Base-by-base conservation (phyloP, 2,329 filamentous ascomycete genomes). In the Boeremia exigua region DNA sequence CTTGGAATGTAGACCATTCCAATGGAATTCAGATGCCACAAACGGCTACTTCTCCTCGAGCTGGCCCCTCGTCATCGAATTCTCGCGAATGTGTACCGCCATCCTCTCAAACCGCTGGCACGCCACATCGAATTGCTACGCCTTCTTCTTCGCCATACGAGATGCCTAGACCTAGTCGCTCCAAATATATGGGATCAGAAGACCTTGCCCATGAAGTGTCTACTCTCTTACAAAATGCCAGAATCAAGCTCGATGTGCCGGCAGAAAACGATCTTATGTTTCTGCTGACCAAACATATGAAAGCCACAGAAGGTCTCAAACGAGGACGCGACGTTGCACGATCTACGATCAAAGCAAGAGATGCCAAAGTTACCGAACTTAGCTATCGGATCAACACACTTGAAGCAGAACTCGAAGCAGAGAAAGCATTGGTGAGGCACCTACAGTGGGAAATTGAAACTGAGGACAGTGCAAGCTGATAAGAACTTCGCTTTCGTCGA, bases 261-360 rank as follows among this genome's bases (percentile, higher is more conserved):
- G 57, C 62, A 4, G 55, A 63, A 14, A 56, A 34, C 1, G 58
- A 56, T 4, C 59, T 77, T n/a, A 63, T 33, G 15, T 52, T 37
- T 7, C 42, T 75, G 0, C 56, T 74, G 1, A 61, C 52, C 6
- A 82, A 76, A 39, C 81, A 90, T 60, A 82, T 84, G 14, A 75
- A 86, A 47, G 82, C 80, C 47, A 80, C 82, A 0, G 84, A 83
- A 64, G 90, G 89, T 0, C 79, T 90, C 17, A 79, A 80, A 34
- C 82, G 82, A 58, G 88, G 88, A 0, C 79, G 89, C 2, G 89
- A 94, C 56, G 83, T 88, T 6, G 82, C 84, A 3, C 78, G 90
- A n/a, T 72, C 83, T 8, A 83, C 82, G 4, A 68, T 91, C 30
- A 86, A 85, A 67, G 80, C 81, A 4, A 87, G 87, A 60, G 88